Base-by-base conservation (phyloP, 2,329 filamentous ascomycete species). In the Saccharata proteae region DNA sequence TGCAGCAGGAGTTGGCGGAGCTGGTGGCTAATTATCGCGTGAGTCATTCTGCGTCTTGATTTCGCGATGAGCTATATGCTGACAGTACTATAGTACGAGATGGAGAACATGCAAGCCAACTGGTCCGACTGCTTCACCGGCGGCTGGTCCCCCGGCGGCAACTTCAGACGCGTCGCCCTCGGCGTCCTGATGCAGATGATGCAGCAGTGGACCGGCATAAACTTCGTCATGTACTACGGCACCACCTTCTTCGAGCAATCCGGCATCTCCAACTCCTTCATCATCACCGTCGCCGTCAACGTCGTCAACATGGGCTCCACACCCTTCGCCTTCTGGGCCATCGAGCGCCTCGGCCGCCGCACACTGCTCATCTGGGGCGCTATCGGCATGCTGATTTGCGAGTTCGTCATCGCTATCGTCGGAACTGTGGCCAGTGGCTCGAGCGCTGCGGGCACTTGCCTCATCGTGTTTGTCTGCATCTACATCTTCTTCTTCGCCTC, bases 401-500 rank as follows among this genome's bases (percentile, higher is more conserved):
- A 92, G 59, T 90, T 90, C 68, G 65, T 93, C 51, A 80, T 90
- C 35, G 85, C 74, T 48, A 84, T 90, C 42, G 58, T 71, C 31
- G 69, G 65, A 5, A 25, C 27, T 10, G 40, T 37, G 25, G 51
- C 50, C 23, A 21, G n/a, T n/a, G 52, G 48, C 13, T 56, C 77
- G 54, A 58, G 66, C 38, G 41, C 61, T 3, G 76, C 74, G 1
- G 51, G 55, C 29, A 45, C 52, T 16, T 49, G 43, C 42, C 56
- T 86, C 67, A 84, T 93, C 42, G 74, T 81, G 38, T 90, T 92
- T 64, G 90, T 90, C 51, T 80, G 77, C 62, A 77, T 93, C 64
- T 90, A 85, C 69, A 86, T 93, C 67, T 85, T 83, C 70, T 88
- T 79, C 69, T 93, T 93, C 55, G 84, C 84, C 38, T 76, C 71